These are phyloP conservation scores for Apodospora peruviana DNA, from an alignment of 495 filamentous ascomycete species.

Conservation along the genomic window DNA sequence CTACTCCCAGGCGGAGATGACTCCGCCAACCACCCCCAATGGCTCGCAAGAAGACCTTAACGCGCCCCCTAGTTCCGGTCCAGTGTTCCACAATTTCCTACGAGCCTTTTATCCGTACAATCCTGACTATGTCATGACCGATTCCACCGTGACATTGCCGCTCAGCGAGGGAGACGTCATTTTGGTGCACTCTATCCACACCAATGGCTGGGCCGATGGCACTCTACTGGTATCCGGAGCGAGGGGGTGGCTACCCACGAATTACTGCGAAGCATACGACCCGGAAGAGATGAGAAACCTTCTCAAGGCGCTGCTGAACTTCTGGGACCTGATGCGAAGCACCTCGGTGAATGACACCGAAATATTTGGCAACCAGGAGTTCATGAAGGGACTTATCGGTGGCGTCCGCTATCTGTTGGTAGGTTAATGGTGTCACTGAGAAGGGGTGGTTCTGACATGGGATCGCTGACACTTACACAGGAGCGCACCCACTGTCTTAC, in stretches of 20 bases:
- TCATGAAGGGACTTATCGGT: constrained; percentile 86
- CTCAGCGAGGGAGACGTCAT: constrained; percentile 89
- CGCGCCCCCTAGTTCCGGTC: constrained; percentile 25
- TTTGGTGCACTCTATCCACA: constrained; percentile 92
- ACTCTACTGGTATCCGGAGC: constrained; percentile 85
- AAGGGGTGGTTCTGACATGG: constrained; percentile 7
- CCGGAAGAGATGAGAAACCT: constrained; percentile 77
- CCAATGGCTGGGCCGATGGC: constrained; percentile 98
- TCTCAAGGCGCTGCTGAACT: constrained; percentile 78
- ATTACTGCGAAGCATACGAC: constrained; percentile 95
- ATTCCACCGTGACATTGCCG: constrained; percentile 80
- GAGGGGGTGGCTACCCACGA: constrained; percentile 95
- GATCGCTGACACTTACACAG: constrained; percentile 36
- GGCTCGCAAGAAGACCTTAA: constrained; percentile 51
- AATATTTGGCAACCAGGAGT: constrained; percentile 79
- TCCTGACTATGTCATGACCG: constrained; percentile 58
- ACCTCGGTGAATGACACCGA: constrained; percentile 55
- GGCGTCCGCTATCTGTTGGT: constrained; percentile 88
- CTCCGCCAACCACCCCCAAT: constrained; percentile 69
- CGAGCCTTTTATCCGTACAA: constrained; percentile 96
- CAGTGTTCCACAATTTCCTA: constrained; percentile 88
- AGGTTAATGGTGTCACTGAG: constrained; percentile 29
- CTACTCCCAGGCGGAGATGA: constrained; percentile 53
- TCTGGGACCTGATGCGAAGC: constrained; percentile 86
- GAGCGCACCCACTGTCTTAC: constrained; percentile 85